Conservation (phyloP, 208 protist genomes). For the Angomonas deanei region DNA sequence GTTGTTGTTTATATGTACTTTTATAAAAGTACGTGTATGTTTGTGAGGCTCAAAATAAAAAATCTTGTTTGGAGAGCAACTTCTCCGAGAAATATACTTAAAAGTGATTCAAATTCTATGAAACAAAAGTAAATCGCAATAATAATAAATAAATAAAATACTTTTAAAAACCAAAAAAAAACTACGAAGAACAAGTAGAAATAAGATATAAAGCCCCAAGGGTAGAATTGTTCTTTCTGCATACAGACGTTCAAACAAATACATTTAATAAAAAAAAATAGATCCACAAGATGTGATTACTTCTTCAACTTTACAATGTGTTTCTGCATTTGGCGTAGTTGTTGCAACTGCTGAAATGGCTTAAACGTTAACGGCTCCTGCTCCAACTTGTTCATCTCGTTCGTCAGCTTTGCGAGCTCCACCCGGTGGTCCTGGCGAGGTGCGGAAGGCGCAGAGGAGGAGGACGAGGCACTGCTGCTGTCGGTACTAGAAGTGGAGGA, state of each 20-base stretch:
- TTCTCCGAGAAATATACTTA: background rate
- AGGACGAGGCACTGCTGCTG: background rate
- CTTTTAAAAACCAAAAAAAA: conserved; percentile 2
- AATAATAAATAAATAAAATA: background rate
- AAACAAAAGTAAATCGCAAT: no score
- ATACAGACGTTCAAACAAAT: background rate
- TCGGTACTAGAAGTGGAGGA: background rate
- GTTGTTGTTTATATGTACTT: background rate
- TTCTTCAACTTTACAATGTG: background rate
- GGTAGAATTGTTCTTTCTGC: background rate
- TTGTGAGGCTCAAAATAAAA: background rate
- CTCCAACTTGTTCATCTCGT: conserved; percentile 1
- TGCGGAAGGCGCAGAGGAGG: background rate
- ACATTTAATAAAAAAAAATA: background rate
- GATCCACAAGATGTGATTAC: background rate
- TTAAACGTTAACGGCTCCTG: background rate
- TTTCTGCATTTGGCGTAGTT: background rate
- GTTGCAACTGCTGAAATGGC: background rate
- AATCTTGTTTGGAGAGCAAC: background rate
- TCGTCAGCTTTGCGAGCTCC: background rate
- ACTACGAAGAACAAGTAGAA: background rate
- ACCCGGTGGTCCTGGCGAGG: background rate
- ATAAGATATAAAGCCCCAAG: background rate
- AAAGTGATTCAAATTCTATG: background rate
- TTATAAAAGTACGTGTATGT: background rate